These are phyloP conservation scores for Anastatica hierochuntica DNA, from an alignment of 345 rosid species.

Conservation along the genomic window DNA sequence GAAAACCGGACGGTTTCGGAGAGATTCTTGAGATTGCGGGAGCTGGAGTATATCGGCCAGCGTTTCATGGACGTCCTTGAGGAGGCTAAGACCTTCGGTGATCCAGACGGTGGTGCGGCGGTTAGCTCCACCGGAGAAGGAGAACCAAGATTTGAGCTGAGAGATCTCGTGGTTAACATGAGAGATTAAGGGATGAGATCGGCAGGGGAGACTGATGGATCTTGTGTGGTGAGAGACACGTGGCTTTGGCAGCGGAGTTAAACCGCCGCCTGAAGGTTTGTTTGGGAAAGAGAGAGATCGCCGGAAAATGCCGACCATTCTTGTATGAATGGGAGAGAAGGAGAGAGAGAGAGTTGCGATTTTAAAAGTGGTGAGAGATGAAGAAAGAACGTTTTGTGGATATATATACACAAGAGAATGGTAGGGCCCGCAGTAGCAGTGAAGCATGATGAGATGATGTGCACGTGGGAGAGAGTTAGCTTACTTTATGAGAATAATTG, in stretches of 20 bases:
- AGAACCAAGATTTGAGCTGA: constrained; percentile 31
- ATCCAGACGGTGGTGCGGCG: constrained; percentile 25
- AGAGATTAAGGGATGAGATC: constrained; percentile 28
- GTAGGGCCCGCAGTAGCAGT: no score
- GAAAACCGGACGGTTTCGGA: constrained; percentile 21
- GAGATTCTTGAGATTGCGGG: constrained; percentile 28
- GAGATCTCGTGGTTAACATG: constrained; percentile 31
- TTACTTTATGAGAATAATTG: no score
- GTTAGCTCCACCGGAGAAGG: constrained; percentile 1
- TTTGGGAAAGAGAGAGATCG: constrained; percentile 32
- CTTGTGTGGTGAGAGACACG: constrained; percentile 33
- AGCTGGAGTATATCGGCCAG: constrained; percentile 26
- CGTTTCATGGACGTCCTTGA: constrained; percentile 27
- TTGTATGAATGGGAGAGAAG: no score
- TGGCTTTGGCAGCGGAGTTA: constrained; percentile 16
- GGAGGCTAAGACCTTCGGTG: constrained; percentile 23
- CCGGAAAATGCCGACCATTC: constrained; percentile 32
- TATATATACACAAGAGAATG: no score
- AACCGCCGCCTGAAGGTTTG: constrained; percentile 17
- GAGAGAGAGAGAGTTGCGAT: background rate
- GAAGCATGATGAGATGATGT: no score
- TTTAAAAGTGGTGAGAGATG: no score
- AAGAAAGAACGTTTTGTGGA: no score
- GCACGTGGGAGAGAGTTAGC: no score
- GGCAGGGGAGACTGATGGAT: constrained; percentile 27